Evolutionary conservation across 2,329 filamentous ascomycete genomes (phyloP).

Genomic region (Botrytis aclada): DNA sequence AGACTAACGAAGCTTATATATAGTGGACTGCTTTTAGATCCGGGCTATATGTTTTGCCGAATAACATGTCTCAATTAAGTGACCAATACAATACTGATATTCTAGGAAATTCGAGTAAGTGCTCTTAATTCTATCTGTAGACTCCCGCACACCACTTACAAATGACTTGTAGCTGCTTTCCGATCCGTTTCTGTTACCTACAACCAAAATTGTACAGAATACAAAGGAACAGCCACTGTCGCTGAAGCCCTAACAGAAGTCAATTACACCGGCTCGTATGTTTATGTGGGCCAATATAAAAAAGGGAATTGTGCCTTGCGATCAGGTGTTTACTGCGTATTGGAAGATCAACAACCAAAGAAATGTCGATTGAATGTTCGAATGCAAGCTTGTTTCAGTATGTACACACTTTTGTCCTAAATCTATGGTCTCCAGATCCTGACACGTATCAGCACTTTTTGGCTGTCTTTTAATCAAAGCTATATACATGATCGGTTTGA

Average conservation of each 20-base stretch:
- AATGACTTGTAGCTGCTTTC: slow-evolving; percentile 19
- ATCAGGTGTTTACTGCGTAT: background rate
- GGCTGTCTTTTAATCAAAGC: slow-evolving; percentile 29
- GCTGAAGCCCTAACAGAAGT: background rate
- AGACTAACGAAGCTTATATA: background rate
- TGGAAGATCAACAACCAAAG: slow-evolving; percentile 15
- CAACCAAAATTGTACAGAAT: slow-evolving; percentile 19
- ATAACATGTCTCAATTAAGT: slow-evolving; percentile 5
- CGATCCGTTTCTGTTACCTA: slow-evolving; percentile 21
- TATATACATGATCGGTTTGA: slow-evolving; percentile 27
- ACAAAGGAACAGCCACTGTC: background rate
- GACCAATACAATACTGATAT: background rate
- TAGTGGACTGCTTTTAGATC: slow-evolving; percentile 27
- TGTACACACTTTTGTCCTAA: background rate
- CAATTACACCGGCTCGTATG: background rate
- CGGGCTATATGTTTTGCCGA: slow-evolving; percentile 21
- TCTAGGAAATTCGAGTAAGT: slow-evolving; percentile 18
- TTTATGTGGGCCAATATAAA: background rate
- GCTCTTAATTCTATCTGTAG: background rate
- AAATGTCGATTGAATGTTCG: slow-evolving; percentile 27
- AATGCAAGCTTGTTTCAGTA: slow-evolving; percentile 29
- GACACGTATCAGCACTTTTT: slow-evolving; percentile 12
- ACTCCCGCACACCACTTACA: background rate
- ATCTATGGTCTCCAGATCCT: background rate
- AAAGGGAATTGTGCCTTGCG: slow-evolving; percentile 18